Evolutionary conservation across 129 eudicot species (phyloP).

Genomic region (Flaveria brownii): DNA sequence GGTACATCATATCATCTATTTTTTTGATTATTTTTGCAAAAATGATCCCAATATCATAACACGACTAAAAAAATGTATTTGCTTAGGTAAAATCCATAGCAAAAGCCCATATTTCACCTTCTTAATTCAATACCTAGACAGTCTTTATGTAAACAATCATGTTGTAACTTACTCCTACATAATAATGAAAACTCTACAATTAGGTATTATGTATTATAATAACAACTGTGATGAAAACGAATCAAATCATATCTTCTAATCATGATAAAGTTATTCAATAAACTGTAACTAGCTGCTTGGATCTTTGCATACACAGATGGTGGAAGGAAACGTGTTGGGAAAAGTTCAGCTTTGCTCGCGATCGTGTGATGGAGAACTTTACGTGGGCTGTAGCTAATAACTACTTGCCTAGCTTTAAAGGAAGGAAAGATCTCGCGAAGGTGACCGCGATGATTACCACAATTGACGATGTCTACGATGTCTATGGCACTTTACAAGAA

Average conservation of each 20-base stretch:
- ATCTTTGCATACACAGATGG: constrained; percentile 33
- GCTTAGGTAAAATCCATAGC: no score
- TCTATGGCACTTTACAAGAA: constrained; percentile 37
- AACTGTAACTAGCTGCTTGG: no score
- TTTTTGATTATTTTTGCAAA: background rate
- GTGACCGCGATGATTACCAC: constrained; percentile 31
- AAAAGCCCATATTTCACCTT: no score
- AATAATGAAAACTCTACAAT: background rate
- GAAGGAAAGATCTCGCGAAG: constrained; percentile 23
- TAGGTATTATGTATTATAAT: background rate
- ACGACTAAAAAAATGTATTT: no score
- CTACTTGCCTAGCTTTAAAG: constrained; percentile 29
- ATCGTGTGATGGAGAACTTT: constrained; percentile 41
- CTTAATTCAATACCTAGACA: no score
- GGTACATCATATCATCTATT: constrained; percentile 11
- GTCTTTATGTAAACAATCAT: no score
- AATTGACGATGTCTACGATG: constrained; percentile 42
- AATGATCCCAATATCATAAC: no score
- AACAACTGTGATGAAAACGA: background rate
- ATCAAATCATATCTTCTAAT: background rate
- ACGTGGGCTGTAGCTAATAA: constrained; percentile 20
- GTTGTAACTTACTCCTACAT: no score
- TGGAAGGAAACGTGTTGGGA: constrained; percentile 27
- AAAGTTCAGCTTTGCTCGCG: constrained; percentile 36
- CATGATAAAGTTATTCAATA: background rate